Percentiles rank a stretch among this genome's conserved stretches.
Evolutionary conservation across 106 monocot species (phyloP).

Genomic region (Allium cepa): DNA sequence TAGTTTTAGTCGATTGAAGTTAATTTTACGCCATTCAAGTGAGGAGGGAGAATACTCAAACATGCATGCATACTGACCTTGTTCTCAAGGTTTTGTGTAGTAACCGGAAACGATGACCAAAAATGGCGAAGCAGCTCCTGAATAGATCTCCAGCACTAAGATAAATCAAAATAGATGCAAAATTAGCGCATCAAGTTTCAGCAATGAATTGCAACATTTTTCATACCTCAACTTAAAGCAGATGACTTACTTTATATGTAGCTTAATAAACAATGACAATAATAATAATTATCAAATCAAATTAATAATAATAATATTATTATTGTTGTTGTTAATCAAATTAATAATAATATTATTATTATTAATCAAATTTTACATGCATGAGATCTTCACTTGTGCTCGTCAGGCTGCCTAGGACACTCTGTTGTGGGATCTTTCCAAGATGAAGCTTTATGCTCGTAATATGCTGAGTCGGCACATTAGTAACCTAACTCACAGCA

Average conservation of each 20-base stretch:
- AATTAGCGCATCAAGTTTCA: background rate
- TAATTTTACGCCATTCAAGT: too few relatives aligned
- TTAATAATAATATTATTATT: too few relatives aligned
- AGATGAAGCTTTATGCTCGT: conserved; percentile 78
- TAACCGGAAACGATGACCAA: conserved; percentile 97
- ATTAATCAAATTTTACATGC: conserved; percentile 54
- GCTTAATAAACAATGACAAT: background rate
- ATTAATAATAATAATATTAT: too few relatives aligned
- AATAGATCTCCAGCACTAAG: conserved; percentile 86
- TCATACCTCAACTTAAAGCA: too few relatives aligned
- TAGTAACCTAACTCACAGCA: conserved; percentile 76
- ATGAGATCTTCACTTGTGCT: conserved; percentile 75
- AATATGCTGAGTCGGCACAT: conserved; percentile 77
- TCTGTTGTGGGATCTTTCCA: conserved; percentile 73
- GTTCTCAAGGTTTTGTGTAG: conserved; percentile 56
- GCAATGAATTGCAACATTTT: background rate
- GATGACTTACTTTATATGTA: too few relatives aligned
- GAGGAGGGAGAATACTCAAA: too few relatives aligned
- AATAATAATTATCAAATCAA: too few relatives aligned
- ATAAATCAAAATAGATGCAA: conserved; percentile 8
- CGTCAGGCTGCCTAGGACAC: conserved; percentile 65
- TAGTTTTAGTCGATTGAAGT: too few relatives aligned
- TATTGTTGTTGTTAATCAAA: too few relatives aligned
- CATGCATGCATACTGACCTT: conserved; percentile 56
- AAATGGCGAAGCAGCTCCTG: conserved; percentile 92